phyloP scores from a whole-genome alignment of 495 filamentous ascomycete species.

The Amphirosellinia nigrospora region DNA sequence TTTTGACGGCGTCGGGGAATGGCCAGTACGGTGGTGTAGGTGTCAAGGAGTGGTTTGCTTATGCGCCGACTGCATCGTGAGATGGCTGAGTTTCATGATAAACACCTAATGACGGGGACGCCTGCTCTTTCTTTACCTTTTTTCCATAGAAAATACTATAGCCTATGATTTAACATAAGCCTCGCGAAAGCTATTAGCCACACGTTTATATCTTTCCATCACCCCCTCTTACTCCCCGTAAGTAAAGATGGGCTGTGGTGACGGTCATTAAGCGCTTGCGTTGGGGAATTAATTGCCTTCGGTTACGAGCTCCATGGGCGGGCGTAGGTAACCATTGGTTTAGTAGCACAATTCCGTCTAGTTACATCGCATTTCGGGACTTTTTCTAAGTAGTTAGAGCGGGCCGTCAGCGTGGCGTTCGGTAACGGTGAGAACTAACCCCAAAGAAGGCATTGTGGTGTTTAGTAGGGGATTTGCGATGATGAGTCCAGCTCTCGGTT shows the following conservation, averaged over 20 bases:
- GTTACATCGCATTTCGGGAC: conserved; percentile 1
- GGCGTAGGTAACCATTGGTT: conserved; percentile 1
- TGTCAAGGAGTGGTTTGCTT: conserved; percentile 24
- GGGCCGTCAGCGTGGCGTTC: conserved; percentile 10
- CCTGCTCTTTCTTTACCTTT: neutral
- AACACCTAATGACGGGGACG: neutral
- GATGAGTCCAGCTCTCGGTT: neutral
- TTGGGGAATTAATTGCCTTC: neutral
- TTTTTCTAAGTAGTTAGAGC: neutral
- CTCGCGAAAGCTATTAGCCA: neutral
- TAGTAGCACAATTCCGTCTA: neutral
- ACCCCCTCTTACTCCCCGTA: neutral
- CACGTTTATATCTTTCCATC: neutral
- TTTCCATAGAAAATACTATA: neutral
- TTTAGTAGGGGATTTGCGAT: neutral
- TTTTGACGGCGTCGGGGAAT: conserved; percentile 13
- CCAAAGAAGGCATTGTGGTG: neutral
- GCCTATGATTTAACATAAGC: neutral
- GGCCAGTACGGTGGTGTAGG: conserved; percentile 10
- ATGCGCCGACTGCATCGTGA: conserved; percentile 17
- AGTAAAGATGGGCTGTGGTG: neutral
- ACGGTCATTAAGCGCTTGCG: neutral
- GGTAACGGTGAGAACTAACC: neutral
- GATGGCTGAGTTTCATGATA: neutral
- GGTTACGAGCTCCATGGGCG: no score